Conservation (phyloP, 2,329 filamentous ascomycete genomes). For the Aspergillus sp. region DNA sequence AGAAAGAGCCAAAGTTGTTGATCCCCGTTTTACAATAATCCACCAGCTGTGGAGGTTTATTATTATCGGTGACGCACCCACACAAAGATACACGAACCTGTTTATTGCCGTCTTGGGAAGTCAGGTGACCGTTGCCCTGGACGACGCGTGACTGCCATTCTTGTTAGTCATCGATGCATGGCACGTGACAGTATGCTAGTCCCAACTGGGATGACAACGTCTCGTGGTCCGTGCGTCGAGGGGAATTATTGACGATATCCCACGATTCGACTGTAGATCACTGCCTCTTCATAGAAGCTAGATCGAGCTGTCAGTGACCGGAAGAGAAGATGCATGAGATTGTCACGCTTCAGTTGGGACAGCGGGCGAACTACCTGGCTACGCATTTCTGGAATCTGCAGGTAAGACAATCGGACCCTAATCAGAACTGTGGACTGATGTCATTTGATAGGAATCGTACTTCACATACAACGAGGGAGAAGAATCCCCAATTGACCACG, state of each 20-base stretch:
- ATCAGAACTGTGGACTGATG: not conserved
- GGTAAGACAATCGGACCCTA: constrained; percentile 42
- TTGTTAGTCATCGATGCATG: not conserved
- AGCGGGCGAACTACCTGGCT: constrained; percentile 86
- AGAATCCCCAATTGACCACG: constrained; percentile 68
- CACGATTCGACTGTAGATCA: too few species aligned
- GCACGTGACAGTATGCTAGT: not conserved
- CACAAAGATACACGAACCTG: constrained; percentile 3
- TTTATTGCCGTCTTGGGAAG: constrained; percentile 20
- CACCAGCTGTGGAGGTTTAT: too few species aligned
- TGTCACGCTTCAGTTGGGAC: constrained; percentile 86
- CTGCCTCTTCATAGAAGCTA: too few species aligned
- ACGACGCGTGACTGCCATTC: constrained; percentile 10
- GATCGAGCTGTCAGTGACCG: too few species aligned
- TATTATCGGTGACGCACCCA: constrained; percentile 24
- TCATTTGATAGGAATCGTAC: constrained; percentile 72
- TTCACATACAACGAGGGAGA: constrained; percentile 76
- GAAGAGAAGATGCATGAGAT: constrained; percentile 75
- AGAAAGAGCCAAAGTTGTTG: not conserved
- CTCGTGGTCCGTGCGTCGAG: too few species aligned
- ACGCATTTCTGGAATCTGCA: constrained; percentile 98
- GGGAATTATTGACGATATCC: too few species aligned
- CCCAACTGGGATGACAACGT: not conserved
- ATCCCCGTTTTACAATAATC: too few species aligned
- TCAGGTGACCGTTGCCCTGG: constrained; percentile 30